Evolutionary conservation across 768 basidiomycete species (phyloP).

Genomic region (Naganishia randhawae): DNA sequence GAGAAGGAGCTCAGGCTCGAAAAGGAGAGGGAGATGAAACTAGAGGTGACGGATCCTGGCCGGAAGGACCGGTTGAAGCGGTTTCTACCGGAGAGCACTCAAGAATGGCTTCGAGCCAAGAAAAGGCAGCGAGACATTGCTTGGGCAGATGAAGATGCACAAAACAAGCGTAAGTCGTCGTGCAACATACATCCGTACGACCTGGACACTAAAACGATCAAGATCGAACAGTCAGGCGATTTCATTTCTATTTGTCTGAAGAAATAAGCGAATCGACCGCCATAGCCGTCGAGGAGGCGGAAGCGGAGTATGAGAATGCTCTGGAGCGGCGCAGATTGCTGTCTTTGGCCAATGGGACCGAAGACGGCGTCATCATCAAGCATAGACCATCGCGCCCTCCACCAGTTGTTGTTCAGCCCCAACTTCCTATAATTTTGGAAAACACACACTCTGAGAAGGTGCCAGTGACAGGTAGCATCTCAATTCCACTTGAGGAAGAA

Average conservation of each 20-base stretch:
- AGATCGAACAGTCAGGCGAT: neutral
- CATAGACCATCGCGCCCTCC: neutral
- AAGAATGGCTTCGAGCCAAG: conserved; percentile 1
- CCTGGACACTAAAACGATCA: neutral
- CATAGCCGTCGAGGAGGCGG: neutral
- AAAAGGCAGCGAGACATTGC: neutral
- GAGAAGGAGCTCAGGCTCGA: neutral
- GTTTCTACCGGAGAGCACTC: neutral
- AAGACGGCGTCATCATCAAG: neutral
- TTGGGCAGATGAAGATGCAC: neutral
- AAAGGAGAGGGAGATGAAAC: neutral
- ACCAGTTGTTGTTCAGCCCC: neutral
- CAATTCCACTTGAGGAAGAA: neutral
- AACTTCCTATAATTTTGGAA: neutral
- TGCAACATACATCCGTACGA: neutral
- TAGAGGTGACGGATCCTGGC: neutral
- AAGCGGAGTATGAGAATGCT: conserved; percentile 1
- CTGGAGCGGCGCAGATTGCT: neutral
- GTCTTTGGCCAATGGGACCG: neutral
- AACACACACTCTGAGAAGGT: neutral
- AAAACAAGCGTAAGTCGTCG: neutral
- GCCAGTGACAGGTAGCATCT: neutral
- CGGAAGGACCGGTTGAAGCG: neutral
- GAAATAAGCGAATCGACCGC: neutral
- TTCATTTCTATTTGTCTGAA: conserved; percentile 9